Evolutionary conservation across 1,139 yeast species (phyloP), one percentile per base, ranked within the genome.

Genomic region (Maudiozyma humilis): DNA sequence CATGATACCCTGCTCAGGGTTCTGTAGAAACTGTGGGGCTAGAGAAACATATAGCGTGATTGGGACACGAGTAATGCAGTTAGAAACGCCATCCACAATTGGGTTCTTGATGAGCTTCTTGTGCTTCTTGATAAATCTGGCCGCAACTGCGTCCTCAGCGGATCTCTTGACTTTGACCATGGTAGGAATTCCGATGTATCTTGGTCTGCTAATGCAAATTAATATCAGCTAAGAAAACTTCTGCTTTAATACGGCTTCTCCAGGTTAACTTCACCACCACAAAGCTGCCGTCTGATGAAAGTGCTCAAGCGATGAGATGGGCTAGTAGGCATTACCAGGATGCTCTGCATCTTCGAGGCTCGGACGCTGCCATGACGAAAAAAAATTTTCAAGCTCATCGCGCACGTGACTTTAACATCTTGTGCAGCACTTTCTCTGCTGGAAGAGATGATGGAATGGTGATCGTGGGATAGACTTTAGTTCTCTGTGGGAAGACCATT

Each of bases 1-100:
- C 62, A 79, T 79, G 51, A 89, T 73, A 30, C 97, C 98, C 48
- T 77, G 77, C 29, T 80, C 62, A 4, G 96, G 95, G 42, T 74
- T 71, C 42, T 72, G 70, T 39, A 80, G 62, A 63, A 79, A 84
- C 48, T 78, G 69, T 43, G 98, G 97, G 10, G 97, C 96, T 45
- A 91, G 65, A 4, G 96, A 86, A 3, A 88, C 79, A 59, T 88
- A 87, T 63, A 91, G 64, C 15, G 78, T 69, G 2, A 87, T 72
- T 36, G 79, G 72, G 44, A 82, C 76, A 38, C 57, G 56, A 16
- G 56, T 52, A 40, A 62, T 59, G 49, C 65, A 60, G 40, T 58
- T 58, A 6, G 65, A 62, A 10, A 55, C 42, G 13, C 60, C 62
- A 46, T 53, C 55, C 32, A 51, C 55, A 19, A 56, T 37, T 13